phyloP scores from a whole-genome alignment of 148 eudicot genomes.

The Rhododendron ovatum region DNA sequence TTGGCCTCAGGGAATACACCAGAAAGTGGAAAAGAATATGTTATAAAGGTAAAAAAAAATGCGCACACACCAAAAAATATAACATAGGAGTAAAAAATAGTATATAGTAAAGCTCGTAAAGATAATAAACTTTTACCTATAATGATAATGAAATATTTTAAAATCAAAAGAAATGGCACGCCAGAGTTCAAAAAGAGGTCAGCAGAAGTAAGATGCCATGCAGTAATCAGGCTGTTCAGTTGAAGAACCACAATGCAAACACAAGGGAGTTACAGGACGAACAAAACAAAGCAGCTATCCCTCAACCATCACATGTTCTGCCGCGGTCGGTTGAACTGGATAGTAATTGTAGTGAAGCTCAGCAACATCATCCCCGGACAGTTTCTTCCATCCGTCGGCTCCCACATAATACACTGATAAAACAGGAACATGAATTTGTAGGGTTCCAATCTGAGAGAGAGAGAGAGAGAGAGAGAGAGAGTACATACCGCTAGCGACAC shows the following conservation, averaged over 20 bases:
- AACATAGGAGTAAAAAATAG: too few species aligned
- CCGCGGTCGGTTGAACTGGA: constrained; percentile 54
- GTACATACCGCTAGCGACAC: constrained; percentile 80
- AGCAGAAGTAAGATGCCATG: background rate
- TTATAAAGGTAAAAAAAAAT: background rate
- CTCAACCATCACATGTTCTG: constrained; percentile 82
- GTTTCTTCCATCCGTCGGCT: constrained; percentile 82
- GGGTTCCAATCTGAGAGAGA: background rate
- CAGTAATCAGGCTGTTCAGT: background rate
- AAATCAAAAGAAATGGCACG: too few species aligned
- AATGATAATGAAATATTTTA: too few species aligned
- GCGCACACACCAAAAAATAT: background rate
- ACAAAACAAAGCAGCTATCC: background rate
- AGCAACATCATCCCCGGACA: constrained; percentile 89
- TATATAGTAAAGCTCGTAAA: background rate
- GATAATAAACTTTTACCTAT: too few species aligned
- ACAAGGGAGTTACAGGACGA: background rate
- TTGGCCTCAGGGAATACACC: too few species aligned
- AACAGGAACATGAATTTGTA: background rate
- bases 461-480: constrained; percentile 2
- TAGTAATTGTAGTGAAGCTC: constrained; percentile 80
- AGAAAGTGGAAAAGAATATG: background rate
- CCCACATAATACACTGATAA: constrained; percentile 82
- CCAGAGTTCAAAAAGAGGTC: background rate
- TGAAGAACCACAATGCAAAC: background rate